Percentiles rank a stretch among this genome's conserved stretches.
These are phyloP conservation scores for Apiospora hydei DNA, from an alignment of 2,329 filamentous ascomycete genomes.

Conservation along the genomic window DNA sequence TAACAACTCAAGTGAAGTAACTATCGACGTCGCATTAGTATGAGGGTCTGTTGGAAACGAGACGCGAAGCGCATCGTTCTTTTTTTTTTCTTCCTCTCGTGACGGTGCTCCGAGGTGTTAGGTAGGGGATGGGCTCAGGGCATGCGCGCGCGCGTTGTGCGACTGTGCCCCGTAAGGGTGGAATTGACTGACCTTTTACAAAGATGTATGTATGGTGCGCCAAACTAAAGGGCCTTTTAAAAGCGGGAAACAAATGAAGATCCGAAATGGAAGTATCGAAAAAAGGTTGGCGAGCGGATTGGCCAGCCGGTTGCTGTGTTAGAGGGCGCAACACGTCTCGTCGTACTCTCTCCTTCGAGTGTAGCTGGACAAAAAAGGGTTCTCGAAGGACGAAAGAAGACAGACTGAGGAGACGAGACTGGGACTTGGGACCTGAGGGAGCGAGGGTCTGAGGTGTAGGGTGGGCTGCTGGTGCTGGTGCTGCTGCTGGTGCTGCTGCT, in stretches of 20 bases:
- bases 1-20: neutral
- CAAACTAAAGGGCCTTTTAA: constrained; percentile 6
- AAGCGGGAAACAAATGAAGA: neutral
- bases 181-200: constrained; percentile 20
- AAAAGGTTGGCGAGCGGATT: neutral
- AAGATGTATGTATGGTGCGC: constrained; percentile 2
- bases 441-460: constrained; percentile 20
- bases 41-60: neutral
- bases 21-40: neutral
- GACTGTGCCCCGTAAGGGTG: constrained; percentile 17
- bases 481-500: neutral
- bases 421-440: constrained; percentile 17
- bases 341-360: constrained; percentile 1
- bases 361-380: neutral
- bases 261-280: neutral
- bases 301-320: neutral
- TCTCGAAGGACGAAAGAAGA: constrained; percentile 19
- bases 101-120: neutral
- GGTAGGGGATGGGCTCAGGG: constrained; percentile 17
- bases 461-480: neutral
- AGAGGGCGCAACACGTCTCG: constrained; percentile 11
- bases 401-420: constrained; percentile 18
- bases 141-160: constrained; percentile 6
- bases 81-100: neutral
- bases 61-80: constrained; percentile 18